These are phyloP conservation scores for Auricularia auricula-judae DNA, from an alignment of 768 basidiomycete species.

Conservation along the genomic window DNA sequence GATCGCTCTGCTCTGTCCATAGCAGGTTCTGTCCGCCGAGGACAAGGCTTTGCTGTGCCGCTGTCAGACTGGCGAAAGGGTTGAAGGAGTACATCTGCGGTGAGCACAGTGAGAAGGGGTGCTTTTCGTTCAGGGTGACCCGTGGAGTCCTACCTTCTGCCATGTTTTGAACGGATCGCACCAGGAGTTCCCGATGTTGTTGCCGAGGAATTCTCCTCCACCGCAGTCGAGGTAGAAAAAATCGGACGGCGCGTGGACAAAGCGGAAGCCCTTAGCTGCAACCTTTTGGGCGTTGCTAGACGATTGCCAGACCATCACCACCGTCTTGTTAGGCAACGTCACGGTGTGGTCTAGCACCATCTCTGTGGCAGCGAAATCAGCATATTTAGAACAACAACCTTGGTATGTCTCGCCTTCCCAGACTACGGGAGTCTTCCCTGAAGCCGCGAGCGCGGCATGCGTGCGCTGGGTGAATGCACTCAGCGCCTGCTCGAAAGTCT, in stretches of 20 bases:
- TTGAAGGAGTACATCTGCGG: constrained; percentile 56
- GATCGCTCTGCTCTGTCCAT: constrained; percentile 65
- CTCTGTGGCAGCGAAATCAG: constrained; percentile 21
- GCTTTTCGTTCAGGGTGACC: background rate
- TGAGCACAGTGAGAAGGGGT: constrained; percentile 12
- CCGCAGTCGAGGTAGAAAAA: constrained; percentile 81
- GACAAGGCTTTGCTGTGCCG: constrained; percentile 42
- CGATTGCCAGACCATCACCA: constrained; percentile 67
- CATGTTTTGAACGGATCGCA: constrained; percentile 75
- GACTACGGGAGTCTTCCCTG: constrained; percentile 68
- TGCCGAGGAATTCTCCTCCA: constrained; percentile 58
- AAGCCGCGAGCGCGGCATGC: constrained; percentile 40
- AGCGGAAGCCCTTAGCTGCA: constrained; percentile 43
- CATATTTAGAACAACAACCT: no score
- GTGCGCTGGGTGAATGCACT: constrained; percentile 48
- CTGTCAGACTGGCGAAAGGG: constrained; percentile 44
- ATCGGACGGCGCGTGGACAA: constrained; percentile 63
- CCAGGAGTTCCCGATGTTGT: constrained; percentile 48
- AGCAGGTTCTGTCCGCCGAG: constrained; percentile 60
- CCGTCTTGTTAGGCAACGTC: constrained; percentile 34
- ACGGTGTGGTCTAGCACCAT: constrained; percentile 46
- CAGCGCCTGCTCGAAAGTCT: constrained; percentile 55
- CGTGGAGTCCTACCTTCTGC: constrained; percentile 41
- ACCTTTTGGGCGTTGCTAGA: constrained; percentile 49
- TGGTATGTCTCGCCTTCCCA: constrained; percentile 39